Evolutionary conservation across 306 rosid genomes (phyloP).

Genomic region (Elaeagnus macrophylla): DNA sequence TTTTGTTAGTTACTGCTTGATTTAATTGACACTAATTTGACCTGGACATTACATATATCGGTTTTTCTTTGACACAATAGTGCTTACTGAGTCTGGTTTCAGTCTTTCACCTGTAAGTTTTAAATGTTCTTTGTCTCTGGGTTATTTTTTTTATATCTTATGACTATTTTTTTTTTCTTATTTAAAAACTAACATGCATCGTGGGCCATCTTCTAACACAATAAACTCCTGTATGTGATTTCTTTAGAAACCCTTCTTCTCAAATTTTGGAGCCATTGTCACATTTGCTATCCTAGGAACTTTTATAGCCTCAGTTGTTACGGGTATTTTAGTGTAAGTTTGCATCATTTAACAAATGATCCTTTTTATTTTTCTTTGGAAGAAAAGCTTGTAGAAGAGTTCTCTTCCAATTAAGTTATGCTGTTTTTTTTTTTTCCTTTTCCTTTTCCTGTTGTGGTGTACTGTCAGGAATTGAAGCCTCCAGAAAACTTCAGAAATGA

Average conservation of each 20-base stretch:
- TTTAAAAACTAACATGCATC: neutral
- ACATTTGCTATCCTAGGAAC: conserved; percentile 91
- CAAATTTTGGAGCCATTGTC: conserved; percentile 96
- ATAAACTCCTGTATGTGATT: conserved; percentile 13
- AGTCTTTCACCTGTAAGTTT: conserved; percentile 97
- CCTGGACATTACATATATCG: neutral
- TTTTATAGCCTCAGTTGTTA: conserved; percentile 75
- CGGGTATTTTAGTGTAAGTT: conserved; percentile 85
- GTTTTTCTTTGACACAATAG: conserved; percentile 50
- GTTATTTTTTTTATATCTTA: too few species aligned
- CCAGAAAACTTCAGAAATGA: too few species aligned
- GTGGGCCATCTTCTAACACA: neutral
- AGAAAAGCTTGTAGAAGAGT: conserved; percentile 1
- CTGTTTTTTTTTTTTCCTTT: conserved; percentile 10
- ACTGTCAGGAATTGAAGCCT: too few species aligned
- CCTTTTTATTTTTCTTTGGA: neutral
- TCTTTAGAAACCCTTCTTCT: conserved; percentile 87
- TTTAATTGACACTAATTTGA: neutral
- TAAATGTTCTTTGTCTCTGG: too few species aligned
- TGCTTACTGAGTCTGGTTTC: conserved; percentile 91
- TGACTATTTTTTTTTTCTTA: neutral
- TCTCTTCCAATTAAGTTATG: neutral
- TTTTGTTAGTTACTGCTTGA: neutral
- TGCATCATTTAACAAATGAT: neutral
- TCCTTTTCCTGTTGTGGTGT: conserved; percentile 38